Base-by-base conservation (phyloP, 768 basidiomycete species). In the Cystobasidium onofrii region DNA sequence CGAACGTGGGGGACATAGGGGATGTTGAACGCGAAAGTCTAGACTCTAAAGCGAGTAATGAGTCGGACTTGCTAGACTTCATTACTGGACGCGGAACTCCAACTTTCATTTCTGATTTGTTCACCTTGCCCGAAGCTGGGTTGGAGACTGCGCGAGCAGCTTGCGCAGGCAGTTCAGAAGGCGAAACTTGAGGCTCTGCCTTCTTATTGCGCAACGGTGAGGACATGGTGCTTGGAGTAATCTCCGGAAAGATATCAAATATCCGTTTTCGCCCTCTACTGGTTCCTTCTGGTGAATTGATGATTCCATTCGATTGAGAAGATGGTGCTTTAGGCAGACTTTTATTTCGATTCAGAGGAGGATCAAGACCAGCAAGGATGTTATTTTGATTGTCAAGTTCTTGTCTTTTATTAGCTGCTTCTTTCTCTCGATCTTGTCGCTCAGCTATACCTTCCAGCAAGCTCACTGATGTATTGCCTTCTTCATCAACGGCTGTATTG, bases 391-490 rank as follows among this genome's bases (percentile, higher is more conserved):
- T 60, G 12, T 34, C 57, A 6, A 60, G 12, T 60, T 60, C 57
- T 34, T 60, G 12, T 60, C n/a, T 13, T 52, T 25, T 67, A n/a
- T 50, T 52, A 44, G 23, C 39, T 2, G 63, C 63, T 52, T 71
- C 52, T 36, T 71, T 71, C 69, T 55, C 69, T 36, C 55, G 9
- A 43, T 60, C 69, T 39, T 60, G 69, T 31, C 54, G 52, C 15
- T 71, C 69, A 15, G 55, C 69, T 10, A 71, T 33, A 55, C 34
- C 54, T 44, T 71, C 69, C 17, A 71, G 55, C 55, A 71, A 52
- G 20, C 50, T 34, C 20, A 61, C 69, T 54, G 36, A 41, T 4
- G 69, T 71, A 44, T 71, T 71, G 20, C 69, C 69, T 55, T 71
- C 69, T n/a, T 71, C 69, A 25, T 61, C 69, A 12, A 71, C 54